Conservation (phyloP, 805 yeast genomes). For the Yarrowia sp. region DNA sequence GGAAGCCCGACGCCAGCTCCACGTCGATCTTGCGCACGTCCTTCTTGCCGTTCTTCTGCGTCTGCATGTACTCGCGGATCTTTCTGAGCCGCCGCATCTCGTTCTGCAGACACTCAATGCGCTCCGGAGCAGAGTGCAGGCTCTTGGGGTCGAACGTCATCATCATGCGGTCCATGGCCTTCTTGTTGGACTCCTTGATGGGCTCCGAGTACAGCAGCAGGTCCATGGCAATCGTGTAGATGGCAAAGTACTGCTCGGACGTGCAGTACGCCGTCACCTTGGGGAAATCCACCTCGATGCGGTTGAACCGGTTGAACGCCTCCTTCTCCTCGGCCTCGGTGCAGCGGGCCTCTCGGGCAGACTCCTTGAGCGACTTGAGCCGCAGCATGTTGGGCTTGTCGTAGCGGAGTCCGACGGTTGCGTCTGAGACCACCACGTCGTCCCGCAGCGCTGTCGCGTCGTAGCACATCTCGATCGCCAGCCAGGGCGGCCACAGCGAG, state of each 20-base stretch:
- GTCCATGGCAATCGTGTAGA: conserved; percentile 61
- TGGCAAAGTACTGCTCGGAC: conserved; percentile 66
- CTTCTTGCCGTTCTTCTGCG: conserved; percentile 38
- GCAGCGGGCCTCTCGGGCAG: conserved; percentile 1
- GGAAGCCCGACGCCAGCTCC: conserved; percentile 34
- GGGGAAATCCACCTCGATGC: conserved; percentile 65
- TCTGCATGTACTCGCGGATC: conserved; percentile 18
- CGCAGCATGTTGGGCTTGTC: conserved; percentile 54
- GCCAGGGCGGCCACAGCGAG: conserved; percentile 84
- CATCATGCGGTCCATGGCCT: conserved; percentile 61
- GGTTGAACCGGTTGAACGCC: conserved; percentile 41
- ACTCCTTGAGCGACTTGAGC: conserved; percentile 32
- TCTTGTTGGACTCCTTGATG: conserved; percentile 52
- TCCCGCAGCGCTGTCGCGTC: conserved; percentile 49
- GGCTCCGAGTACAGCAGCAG: conserved; percentile 76
- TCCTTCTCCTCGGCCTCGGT: conserved; percentile 14
- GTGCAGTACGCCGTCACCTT: conserved; percentile 64
- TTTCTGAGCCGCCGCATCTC: conserved; percentile 39
- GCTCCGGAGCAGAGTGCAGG: conserved; percentile 47
- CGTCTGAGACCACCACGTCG: conserved; percentile 58
- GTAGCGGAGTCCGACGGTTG: conserved; percentile 59
- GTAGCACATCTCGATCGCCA: conserved; percentile 68
- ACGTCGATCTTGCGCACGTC: conserved; percentile 37
- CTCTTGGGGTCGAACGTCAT: conserved; percentile 72
- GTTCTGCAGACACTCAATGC: conserved; percentile 51